These are phyloP conservation scores for Calonectria hongkongensis DNA, from an alignment of 2,329 filamentous ascomycete genomes.

Conservation along the genomic window DNA sequence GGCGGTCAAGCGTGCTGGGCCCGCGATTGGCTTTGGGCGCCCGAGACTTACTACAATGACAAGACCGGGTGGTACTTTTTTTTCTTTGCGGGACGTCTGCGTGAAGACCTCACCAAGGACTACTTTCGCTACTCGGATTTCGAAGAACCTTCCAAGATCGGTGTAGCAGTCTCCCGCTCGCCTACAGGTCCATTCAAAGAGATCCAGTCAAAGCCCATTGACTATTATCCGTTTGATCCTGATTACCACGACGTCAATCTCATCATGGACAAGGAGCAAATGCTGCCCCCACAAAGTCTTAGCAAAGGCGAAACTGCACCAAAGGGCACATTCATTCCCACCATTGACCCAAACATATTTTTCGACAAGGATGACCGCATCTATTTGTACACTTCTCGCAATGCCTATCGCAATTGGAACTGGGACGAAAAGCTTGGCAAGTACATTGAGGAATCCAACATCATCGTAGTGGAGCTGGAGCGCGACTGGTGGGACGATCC, in stretches of 20 bases:
- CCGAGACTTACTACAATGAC: constrained; percentile 60
- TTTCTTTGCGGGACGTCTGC: constrained; percentile 60
- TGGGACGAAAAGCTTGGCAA: constrained; percentile 59
- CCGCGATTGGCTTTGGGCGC: constrained; percentile 61
- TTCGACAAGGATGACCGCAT: constrained; percentile 62
- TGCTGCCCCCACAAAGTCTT: constrained; percentile 57
- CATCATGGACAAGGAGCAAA: constrained; percentile 60
- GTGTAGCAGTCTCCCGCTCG: constrained; percentile 59
- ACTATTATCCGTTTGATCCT: constrained; percentile 61
- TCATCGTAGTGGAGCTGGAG: constrained; percentile 60
- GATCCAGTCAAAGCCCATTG: constrained; percentile 57
- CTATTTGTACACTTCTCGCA: constrained; percentile 61
- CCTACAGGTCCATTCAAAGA: constrained; percentile 59
- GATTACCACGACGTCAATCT: constrained; percentile 61
- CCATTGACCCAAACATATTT: constrained; percentile 69
- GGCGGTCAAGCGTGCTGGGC: constrained; percentile 61
- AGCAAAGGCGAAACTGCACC: constrained; percentile 55
- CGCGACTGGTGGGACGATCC: constrained; percentile 61
- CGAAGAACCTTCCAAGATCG: constrained; percentile 61
- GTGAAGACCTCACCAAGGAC: constrained; percentile 57
- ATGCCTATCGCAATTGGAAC: constrained; percentile 62
- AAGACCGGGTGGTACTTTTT: constrained; percentile 62
- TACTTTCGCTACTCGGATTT: constrained; percentile 60
- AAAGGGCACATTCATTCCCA: constrained; percentile 60
- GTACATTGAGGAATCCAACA: constrained; percentile 62